These are phyloP conservation scores for Colletotrichum theobromicola DNA, from an alignment of 2,329 filamentous ascomycete genomes.

Conservation along the genomic window DNA sequence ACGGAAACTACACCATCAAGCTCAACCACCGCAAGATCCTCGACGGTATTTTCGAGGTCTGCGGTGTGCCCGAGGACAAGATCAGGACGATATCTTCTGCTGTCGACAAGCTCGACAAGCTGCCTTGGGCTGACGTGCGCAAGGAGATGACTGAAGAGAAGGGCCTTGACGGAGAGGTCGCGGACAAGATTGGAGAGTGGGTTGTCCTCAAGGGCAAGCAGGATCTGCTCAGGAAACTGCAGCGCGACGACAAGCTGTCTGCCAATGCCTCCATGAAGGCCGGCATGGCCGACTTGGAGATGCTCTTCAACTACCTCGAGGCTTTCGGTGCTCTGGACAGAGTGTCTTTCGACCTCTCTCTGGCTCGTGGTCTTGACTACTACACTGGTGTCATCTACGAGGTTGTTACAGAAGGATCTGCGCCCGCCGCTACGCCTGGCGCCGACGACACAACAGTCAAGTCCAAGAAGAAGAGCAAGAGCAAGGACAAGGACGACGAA, in stretches of 20 bases:
- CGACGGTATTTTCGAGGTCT: constrained; percentile 90
- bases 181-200: constrained; percentile 87
- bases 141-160: constrained; percentile 95
- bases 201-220: constrained; percentile 78
- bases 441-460: constrained; percentile 39
- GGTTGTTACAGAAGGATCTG: constrained; percentile 82
- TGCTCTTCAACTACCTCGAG: constrained; percentile 83
- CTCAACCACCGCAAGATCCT: constrained; percentile 95
- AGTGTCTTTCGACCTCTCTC: constrained; percentile 87
- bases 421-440: constrained; percentile 49
- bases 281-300: constrained; percentile 80
- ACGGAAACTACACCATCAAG: constrained; percentile 82
- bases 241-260: constrained; percentile 69
- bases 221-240: constrained; percentile 75
- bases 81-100: constrained; percentile 89
- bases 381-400: constrained; percentile 88
- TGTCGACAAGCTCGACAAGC: constrained; percentile 95
- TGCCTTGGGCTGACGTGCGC: constrained; percentile 86
- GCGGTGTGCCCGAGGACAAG: constrained; percentile 86
- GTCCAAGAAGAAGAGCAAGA: constrained; percentile 54
- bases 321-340: constrained; percentile 74
- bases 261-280: constrained; percentile 78
- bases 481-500: constrained; percentile 57
- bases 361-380: constrained; percentile 89
- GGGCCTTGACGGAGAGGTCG: constrained; percentile 75